Evolutionary conservation across 352 stramenopile species (phyloP).

Genomic region (Globisporangium rhizosaccharum): DNA sequence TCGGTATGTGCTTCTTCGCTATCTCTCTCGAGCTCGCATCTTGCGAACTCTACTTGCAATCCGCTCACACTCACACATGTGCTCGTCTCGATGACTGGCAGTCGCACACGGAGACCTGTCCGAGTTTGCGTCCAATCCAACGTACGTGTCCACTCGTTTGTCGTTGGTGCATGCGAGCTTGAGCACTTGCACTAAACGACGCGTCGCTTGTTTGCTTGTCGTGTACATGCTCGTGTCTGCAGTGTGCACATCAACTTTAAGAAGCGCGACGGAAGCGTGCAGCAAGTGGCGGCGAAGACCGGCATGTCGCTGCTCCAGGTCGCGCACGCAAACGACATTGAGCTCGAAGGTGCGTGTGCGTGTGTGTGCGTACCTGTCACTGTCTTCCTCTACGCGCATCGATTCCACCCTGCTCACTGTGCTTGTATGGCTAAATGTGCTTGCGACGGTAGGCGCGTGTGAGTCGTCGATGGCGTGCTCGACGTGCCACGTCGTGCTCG

Average conservation of each 20-base stretch:
- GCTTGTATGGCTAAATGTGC: neutral
- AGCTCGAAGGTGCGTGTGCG: slow-evolving; percentile 82
- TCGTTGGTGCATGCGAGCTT: neutral
- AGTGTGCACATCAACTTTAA: slow-evolving; percentile 80
- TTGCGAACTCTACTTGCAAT: neutral
- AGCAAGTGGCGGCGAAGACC: slow-evolving; percentile 61
- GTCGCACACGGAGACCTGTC: slow-evolving; percentile 51
- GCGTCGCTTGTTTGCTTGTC: slow-evolving; percentile 1
- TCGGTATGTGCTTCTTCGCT: slow-evolving; percentile 17
- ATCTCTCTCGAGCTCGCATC: neutral
- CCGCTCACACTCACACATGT: too few relatives aligned
- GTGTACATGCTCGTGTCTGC: neutral
- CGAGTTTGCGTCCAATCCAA: slow-evolving; percentile 54
- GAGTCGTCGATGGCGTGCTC: slow-evolving; percentile 96
- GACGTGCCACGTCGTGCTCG: slow-evolving; percentile 98
- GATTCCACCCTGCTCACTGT: neutral
- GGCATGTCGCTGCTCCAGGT: slow-evolving; percentile 89
- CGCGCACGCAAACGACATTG: slow-evolving; percentile 91
- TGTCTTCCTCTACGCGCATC: neutral
- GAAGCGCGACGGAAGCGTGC: slow-evolving; percentile 51
- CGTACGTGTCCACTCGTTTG: slow-evolving; percentile 26
- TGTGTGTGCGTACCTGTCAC: neutral
- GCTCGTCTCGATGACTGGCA: neutral
- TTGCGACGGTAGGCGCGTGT: slow-evolving; percentile 58
- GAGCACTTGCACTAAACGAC: neutral